phyloP scores from a whole-genome alignment of 805 yeast genomes.

The Sungouiozyma intestinalis region DNA sequence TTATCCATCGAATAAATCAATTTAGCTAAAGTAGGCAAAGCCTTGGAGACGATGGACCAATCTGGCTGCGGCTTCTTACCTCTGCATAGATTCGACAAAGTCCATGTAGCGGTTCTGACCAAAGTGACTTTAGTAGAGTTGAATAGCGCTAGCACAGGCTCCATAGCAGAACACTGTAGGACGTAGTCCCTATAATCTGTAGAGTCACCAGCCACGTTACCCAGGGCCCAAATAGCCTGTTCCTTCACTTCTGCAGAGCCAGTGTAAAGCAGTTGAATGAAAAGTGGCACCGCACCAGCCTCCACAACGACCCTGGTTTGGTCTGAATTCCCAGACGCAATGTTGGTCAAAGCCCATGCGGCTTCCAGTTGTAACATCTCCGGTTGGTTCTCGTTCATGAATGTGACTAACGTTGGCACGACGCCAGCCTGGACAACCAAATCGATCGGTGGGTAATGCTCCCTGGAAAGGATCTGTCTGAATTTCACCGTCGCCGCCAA shows the following conservation, averaged over 20 bases:
- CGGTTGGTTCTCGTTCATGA: conserved; percentile 67
- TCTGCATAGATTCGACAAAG: conserved; percentile 89
- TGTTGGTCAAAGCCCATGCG: conserved; percentile 98
- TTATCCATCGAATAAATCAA: conserved; percentile 82
- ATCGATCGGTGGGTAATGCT: conserved; percentile 93
- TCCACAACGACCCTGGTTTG: conserved; percentile 89
- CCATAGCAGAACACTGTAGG: conserved; percentile 75
- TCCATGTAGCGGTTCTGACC: conserved; percentile 96
- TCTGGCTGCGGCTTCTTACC: conserved; percentile 96
- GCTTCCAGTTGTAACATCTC: conserved; percentile 92
- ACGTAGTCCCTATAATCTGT: conserved; percentile 85
- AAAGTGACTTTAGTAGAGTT: conserved; percentile 77
- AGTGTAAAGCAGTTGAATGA: conserved; percentile 72
- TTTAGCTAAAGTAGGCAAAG: conserved; percentile 85
- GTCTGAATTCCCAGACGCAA: conserved; percentile 85
- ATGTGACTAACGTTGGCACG: conserved; percentile 80
- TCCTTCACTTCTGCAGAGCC: conserved; percentile 87
- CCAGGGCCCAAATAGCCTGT: conserved; percentile 98
- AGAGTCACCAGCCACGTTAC: conserved; percentile 98
- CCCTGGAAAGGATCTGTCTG: conserved; percentile 87
- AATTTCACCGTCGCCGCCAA: conserved; percentile 84
- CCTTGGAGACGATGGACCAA: conserved; percentile 78
- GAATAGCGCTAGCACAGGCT: conserved; percentile 72
- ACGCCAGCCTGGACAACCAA: conserved; percentile 88
- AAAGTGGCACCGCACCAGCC: conserved; percentile 86